A percentile compares a stretch with the other conserved stretches of the same genome.
Evolutionary conservation across 192 early-diverging fungal species (phyloP).

Genomic region (Martensiomyces pterosporus): DNA sequence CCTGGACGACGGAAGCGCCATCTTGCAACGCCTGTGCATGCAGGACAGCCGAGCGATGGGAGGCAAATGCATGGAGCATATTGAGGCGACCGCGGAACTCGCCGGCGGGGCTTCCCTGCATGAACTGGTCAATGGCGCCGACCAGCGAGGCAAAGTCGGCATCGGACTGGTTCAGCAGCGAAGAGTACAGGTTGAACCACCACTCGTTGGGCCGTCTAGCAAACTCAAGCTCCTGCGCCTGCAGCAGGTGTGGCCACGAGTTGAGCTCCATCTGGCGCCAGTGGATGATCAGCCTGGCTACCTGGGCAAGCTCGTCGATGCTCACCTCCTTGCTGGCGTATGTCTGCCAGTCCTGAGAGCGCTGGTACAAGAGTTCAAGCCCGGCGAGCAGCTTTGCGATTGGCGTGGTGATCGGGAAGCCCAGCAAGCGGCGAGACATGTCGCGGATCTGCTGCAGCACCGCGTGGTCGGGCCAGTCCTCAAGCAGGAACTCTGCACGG

Average conservation of each 20-base stretch:
- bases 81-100: constrained; percentile 75
- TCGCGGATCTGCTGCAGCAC: constrained; percentile 74
- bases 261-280: constrained; percentile 93
- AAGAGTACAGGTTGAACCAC: constrained; percentile 83
- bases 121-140: constrained; percentile 75
- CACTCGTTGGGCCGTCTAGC: constrained; percentile 62
- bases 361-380: constrained; percentile 80
- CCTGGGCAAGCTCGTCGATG: constrained; percentile 61
- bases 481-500: constrained; percentile 59
- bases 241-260: constrained; percentile 83
- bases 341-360: constrained; percentile 92
- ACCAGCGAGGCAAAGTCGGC: constrained; percentile 38
- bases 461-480: constrained; percentile 89
- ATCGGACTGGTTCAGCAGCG: constrained; percentile 17
- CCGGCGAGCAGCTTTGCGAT: constrained; percentile 87
- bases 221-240: constrained; percentile 71
- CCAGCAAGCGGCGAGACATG: constrained; percentile 54
- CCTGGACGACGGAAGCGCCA: background rate
- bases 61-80: constrained; percentile 59
- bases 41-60: constrained; percentile 21
- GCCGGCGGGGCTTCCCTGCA: constrained; percentile 69
- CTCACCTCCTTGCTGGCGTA: constrained; percentile 81
- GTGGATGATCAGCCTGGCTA: constrained; percentile 68
- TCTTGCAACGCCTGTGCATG: constrained; percentile 1
- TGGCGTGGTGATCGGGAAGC: constrained; percentile 72